phyloP scores from a whole-genome alignment of 2,329 filamentous ascomycete genomes.

The Cladosporium cucumerinum region DNA sequence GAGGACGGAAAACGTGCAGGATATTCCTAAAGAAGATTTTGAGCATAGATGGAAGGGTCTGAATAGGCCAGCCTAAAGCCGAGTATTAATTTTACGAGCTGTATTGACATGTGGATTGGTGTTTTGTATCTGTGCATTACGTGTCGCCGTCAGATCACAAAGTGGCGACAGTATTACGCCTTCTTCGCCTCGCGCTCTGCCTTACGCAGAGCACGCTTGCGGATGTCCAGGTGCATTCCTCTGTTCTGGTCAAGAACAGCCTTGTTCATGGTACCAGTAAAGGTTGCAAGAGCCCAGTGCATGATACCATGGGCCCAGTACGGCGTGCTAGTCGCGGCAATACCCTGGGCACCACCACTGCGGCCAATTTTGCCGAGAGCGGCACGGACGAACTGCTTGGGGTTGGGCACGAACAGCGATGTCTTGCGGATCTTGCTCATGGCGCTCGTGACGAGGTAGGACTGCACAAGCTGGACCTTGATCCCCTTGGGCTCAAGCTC shows the following conservation, averaged over 20 bases:
- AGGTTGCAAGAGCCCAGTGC: slow-evolving; percentile 71
- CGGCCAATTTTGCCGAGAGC: slow-evolving; percentile 77
- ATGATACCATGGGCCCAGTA: slow-evolving; percentile 90
- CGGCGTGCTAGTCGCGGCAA: slow-evolving; percentile 81
- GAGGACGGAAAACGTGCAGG: slow-evolving; percentile 27
- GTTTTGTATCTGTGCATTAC: neutral
- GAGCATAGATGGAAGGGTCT: slow-evolving; percentile 29
- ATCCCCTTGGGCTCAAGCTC: slow-evolving; percentile 80
- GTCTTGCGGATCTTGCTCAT: slow-evolving; percentile 94
- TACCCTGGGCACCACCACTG: slow-evolving; percentile 71
- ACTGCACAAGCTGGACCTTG: slow-evolving; percentile 85
- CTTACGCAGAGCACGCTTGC: slow-evolving; percentile 78
- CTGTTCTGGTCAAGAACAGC: slow-evolving; percentile 60
- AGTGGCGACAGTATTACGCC: slow-evolving; percentile 23
- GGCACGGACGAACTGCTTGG: slow-evolving; percentile 75
- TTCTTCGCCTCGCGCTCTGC: slow-evolving; percentile 78
- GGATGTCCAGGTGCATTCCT: slow-evolving; percentile 77
- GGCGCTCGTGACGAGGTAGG: slow-evolving; percentile 88
- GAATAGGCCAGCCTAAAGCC: slow-evolving; percentile 18
- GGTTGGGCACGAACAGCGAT: slow-evolving; percentile 73
- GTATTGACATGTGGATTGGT: neutral
- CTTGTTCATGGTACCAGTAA: slow-evolving; percentile 57
- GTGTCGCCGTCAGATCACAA: too few species aligned
- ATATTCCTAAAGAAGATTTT: slow-evolving; percentile 27
- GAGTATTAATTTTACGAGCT: neutral